Conservation (phyloP, 768 basidiomycete genomes). For the Termitomyces sp. region DNA sequence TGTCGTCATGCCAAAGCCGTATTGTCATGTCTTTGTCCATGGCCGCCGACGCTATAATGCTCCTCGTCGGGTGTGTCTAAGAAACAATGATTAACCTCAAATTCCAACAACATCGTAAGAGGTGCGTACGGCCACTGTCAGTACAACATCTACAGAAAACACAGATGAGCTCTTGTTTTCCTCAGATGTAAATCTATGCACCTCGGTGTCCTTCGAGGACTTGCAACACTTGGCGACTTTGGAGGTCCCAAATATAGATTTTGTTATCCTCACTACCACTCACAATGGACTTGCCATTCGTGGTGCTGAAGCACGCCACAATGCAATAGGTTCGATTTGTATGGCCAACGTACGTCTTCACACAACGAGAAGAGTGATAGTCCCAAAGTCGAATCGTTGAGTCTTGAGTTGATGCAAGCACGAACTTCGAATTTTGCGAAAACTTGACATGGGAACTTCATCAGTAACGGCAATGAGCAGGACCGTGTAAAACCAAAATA, state of each 20-base stretch:
- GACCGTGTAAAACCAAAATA: neutral
- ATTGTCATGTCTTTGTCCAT: constrained; percentile 88
- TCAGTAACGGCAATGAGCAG: constrained; percentile 6
- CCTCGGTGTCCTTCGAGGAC: constrained; percentile 78
- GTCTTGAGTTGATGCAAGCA: constrained; percentile 90
- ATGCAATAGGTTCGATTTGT: constrained; percentile 82
- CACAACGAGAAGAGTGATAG: constrained; percentile 82
- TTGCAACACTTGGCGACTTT: constrained; percentile 73
- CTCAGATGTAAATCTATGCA: constrained; percentile 22
- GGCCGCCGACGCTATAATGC: constrained; percentile 81
- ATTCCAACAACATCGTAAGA: constrained; percentile 13
- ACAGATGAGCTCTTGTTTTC: neutral
- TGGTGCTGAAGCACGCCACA: constrained; percentile 58
- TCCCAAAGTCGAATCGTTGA: constrained; percentile 95
- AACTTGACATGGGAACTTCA: constrained; percentile 82
- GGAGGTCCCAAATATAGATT: constrained; percentile 86
- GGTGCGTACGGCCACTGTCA: constrained; percentile 64
- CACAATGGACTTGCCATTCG: constrained; percentile 65
- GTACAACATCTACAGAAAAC: constrained; percentile 46
- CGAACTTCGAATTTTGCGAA: constrained; percentile 87
- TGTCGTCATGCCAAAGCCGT: constrained; percentile 68
- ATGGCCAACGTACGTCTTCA: constrained; percentile 91
- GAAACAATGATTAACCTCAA: neutral
- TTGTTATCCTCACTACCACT: constrained; percentile 90
- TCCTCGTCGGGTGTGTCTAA: constrained; percentile 72